Conservation (phyloP, 768 basidiomycete genomes). For the Clavaria fumosa region DNA sequence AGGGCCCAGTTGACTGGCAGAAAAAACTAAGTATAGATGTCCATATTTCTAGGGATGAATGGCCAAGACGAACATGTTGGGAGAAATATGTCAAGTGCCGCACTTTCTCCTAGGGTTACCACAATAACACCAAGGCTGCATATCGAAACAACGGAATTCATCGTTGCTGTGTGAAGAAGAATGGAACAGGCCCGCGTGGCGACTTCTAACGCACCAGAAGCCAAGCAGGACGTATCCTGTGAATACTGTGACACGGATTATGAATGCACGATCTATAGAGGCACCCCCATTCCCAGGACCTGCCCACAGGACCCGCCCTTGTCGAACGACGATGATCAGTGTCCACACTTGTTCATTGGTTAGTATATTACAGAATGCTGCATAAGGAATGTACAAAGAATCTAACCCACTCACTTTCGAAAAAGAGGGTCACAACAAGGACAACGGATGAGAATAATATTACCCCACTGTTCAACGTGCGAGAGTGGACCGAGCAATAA, state of each 20-base stretch:
- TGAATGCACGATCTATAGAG: no score
- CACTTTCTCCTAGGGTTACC: not conserved
- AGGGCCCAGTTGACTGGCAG: not conserved
- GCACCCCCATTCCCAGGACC: no score
- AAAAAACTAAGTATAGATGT: not conserved
- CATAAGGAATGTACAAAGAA: no score
- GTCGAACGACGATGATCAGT: not conserved
- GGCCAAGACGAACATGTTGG: not conserved
- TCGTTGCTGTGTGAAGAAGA: not conserved
- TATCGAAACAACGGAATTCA: no score
- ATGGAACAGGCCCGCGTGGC: not conserved
- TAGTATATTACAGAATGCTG: no score
- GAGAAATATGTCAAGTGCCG: not conserved
- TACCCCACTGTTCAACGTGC: no score
- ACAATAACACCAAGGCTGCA: not conserved
- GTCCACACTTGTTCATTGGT: no score
- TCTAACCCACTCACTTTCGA: not conserved
- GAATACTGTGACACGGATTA: no score
- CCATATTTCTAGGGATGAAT: not conserved
- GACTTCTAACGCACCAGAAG: not conserved
- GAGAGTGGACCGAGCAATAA: conserved; percentile 2
- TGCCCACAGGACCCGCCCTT: not conserved
- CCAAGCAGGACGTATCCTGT: no score
- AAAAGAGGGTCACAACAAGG: not conserved
- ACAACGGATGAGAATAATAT: not conserved